phyloP scores from a whole-genome alignment of 352 stramenopile species.

The Globisporangium radiosum region DNA sequence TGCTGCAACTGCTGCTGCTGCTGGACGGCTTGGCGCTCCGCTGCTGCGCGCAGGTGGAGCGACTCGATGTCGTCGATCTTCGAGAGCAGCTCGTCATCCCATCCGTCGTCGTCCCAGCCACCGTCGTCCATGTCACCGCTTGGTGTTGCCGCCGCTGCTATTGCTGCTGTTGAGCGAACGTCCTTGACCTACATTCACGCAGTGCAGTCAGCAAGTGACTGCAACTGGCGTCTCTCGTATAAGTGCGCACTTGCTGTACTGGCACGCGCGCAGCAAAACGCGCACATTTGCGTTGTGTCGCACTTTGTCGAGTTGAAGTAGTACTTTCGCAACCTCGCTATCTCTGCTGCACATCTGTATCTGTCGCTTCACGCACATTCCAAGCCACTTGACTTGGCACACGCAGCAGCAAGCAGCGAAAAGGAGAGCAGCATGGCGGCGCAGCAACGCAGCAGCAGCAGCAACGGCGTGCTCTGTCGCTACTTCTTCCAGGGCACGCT shows the following conservation, averaged over 20 bases:
- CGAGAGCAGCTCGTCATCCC: slow-evolving; percentile 75
- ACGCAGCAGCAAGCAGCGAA: neutral
- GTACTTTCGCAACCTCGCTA: too few species aligned
- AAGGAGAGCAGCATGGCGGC: slow-evolving; percentile 1
- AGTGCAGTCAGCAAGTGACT: too few species aligned
- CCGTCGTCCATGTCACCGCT: slow-evolving; percentile 18
- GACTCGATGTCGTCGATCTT: slow-evolving; percentile 62
- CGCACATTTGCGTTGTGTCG: too few species aligned
- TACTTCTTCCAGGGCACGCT: slow-evolving; percentile 83
- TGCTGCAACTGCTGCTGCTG: slow-evolving; percentile 5
- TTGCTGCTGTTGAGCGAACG: too few species aligned
- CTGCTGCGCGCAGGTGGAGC: slow-evolving; percentile 22
- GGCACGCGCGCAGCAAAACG: too few species aligned
- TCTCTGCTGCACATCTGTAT: too few species aligned
- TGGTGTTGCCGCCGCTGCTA: neutral
- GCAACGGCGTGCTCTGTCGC: slow-evolving; percentile 55
- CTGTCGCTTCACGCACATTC: too few species aligned
- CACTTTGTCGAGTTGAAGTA: too few species aligned
- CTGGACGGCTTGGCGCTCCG: slow-evolving; percentile 2
- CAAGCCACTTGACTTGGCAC: too few species aligned
- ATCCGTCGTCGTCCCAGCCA: slow-evolving; percentile 35
- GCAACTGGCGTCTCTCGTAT: too few species aligned
- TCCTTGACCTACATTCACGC: too few species aligned
- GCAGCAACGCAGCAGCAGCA: neutral
- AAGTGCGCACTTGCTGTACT: too few species aligned